phyloP scores from a whole-genome alignment of 768 basidiomycete species.

The Psilocybe cubensis region DNA sequence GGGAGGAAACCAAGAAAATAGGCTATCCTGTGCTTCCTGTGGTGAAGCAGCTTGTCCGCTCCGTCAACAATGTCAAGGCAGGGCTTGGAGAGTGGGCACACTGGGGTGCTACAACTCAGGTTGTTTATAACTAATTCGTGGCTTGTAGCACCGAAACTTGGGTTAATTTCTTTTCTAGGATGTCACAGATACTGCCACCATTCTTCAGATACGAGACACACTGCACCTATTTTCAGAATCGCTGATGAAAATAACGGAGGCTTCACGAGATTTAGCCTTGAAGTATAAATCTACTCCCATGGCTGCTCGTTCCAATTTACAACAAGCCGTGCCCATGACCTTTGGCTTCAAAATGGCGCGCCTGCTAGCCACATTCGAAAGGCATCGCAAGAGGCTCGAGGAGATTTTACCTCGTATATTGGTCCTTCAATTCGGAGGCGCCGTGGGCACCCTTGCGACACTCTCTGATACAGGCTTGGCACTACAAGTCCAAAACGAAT shows the following conservation, averaged over 20 bases:
- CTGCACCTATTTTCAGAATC: conserved; percentile 30
- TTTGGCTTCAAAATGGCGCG: conserved; percentile 51
- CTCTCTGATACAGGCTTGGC: conserved; percentile 42
- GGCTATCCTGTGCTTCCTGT: conserved; percentile 49
- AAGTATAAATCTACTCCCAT: conserved; percentile 42
- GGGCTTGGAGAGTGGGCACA: conserved; percentile 51
- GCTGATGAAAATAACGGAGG: conserved; percentile 30
- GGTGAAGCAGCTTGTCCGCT: conserved; percentile 44
- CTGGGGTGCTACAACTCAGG: conserved; percentile 54
- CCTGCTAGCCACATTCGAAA: conserved; percentile 43
- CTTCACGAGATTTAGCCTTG: conserved; percentile 30
- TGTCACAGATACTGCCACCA: conserved; percentile 50
- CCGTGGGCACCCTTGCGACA: conserved; percentile 49
- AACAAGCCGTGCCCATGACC: conserved; percentile 51
- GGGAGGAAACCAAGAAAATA: conserved; percentile 41
- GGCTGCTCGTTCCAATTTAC: conserved; percentile 50
- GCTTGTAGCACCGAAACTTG: background rate
- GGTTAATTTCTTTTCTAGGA: conserved; percentile 33
- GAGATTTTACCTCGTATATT: conserved; percentile 41
- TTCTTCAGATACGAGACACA: conserved; percentile 45
- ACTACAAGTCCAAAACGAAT: conserved; percentile 31
- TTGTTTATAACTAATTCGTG: conserved; percentile 15
- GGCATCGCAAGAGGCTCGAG: conserved; percentile 39
- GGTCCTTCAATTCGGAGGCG: conserved; percentile 48
- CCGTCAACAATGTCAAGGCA: conserved; percentile 32